phyloP scores from a whole-genome alignment of 1,284 basidiomycete species.

The Ceratobasidium sp. region DNA sequence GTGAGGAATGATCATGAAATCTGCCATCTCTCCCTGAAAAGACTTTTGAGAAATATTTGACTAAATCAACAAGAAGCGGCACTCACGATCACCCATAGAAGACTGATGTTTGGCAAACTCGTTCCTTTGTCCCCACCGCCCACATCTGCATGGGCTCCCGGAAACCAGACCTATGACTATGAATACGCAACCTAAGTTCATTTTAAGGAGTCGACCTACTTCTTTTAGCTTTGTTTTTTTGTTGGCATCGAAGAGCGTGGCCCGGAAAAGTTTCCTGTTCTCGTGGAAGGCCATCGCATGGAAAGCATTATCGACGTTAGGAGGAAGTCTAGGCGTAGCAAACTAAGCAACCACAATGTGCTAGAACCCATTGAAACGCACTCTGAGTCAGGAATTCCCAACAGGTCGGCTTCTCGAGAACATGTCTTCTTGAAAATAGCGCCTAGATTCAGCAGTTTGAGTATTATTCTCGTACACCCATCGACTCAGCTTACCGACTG shows the following conservation, averaged over 20 bases:
- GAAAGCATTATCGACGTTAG: conserved; percentile 35
- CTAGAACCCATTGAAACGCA: background rate
- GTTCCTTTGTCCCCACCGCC: conserved; percentile 26
- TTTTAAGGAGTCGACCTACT: background rate
- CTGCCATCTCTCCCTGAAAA: conserved; percentile 10
- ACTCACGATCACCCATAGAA: conserved; percentile 33
- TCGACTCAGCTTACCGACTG: background rate
- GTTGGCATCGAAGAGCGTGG: conserved; percentile 19
- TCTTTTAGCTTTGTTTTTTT: conserved; percentile 21
- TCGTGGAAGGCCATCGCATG: conserved; percentile 40
- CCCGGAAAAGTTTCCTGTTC: conserved; percentile 22
- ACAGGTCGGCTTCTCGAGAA: background rate
- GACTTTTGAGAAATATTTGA: background rate
- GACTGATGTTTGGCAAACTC: conserved; percentile 9
- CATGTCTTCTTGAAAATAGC: background rate
- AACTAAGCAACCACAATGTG: background rate
- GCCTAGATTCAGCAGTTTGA: background rate
- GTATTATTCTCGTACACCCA: background rate
- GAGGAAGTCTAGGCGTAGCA: conserved; percentile 8
- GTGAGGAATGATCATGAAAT: background rate
- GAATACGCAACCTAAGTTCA: background rate
- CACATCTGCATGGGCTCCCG: conserved; percentile 38
- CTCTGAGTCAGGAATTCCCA: conserved; percentile 28
- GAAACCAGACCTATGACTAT: conserved; percentile 25
- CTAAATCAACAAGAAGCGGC: background rate